Conservation (phyloP, 2,329 filamentous ascomycete genomes). For the Ophiobolus disseminans region DNA sequence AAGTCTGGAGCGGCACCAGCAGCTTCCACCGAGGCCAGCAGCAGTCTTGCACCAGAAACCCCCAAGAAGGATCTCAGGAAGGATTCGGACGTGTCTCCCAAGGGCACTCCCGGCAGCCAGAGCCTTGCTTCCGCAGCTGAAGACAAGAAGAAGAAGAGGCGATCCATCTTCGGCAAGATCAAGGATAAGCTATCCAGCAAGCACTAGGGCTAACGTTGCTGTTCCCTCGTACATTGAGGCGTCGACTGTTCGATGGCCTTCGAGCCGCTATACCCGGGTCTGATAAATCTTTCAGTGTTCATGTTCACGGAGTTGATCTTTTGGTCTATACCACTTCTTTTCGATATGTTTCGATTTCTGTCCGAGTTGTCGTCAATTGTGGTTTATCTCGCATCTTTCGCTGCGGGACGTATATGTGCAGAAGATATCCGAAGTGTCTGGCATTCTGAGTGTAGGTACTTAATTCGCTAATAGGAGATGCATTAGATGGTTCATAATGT, state of each 20-base stretch:
- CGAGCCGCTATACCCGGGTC: conserved; percentile 32
- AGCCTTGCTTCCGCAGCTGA: conserved; percentile 42
- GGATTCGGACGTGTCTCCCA: conserved; percentile 39
- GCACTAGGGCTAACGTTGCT: conserved; percentile 19
- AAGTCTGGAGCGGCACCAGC: conserved; percentile 11
- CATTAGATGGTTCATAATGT: conserved; percentile 13
- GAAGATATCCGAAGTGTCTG: conserved; percentile 14
- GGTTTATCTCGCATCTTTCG: conserved; percentile 15
- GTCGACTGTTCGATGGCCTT: conserved; percentile 15
- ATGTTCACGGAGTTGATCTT: conserved; percentile 44
- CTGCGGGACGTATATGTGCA: conserved; percentile 10
- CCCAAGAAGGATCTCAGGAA: conserved; percentile 38
- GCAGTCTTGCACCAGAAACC: conserved; percentile 31
- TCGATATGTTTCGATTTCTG: conserved; percentile 30
- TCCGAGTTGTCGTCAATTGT: conserved; percentile 21
- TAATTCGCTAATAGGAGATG: conserved; percentile 41
- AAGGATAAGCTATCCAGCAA: conserved; percentile 56
- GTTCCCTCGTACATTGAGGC: conserved; percentile 19
- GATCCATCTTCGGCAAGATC: conserved; percentile 56
- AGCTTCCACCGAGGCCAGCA: conserved; percentile 7
- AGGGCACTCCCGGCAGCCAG: conserved; percentile 49
- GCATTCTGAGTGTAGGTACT: conserved; percentile 24
- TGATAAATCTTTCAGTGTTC: conserved; percentile 28
- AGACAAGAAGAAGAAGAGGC: conserved; percentile 57
- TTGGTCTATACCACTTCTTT: conserved; percentile 48